Conservation (phyloP, 768 basidiomycete species). For the Panaeolus cyanescens region DNA sequence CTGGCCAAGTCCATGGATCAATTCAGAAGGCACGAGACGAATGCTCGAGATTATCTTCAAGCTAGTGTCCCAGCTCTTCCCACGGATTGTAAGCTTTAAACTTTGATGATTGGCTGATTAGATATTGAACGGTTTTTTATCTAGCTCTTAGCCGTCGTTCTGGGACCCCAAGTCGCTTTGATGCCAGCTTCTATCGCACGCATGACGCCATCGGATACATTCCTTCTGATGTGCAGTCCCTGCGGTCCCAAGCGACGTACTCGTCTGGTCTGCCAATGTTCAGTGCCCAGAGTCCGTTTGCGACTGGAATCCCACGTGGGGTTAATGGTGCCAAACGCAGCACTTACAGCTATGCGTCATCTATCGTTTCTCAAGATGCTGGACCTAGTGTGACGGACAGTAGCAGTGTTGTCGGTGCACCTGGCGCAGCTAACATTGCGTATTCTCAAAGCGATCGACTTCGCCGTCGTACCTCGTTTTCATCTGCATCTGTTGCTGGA, state of each 20-base stretch:
- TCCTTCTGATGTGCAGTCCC: conserved; percentile 92
- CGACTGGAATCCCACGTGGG: conserved; percentile 64
- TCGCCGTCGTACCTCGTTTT: conserved; percentile 73
- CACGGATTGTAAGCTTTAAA: conserved; percentile 49
- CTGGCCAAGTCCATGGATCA: conserved; percentile 90
- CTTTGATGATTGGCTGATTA: conserved; percentile 3
- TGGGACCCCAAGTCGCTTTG: conserved; percentile 93
- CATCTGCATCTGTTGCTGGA: conserved; percentile 67
- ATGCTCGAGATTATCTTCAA: conserved; percentile 73
- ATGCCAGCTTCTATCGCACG: conserved; percentile 92
- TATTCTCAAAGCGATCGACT: conserved; percentile 93
- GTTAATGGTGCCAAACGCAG: conserved; percentile 72
- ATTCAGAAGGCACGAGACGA: conserved; percentile 91
- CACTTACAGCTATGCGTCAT: conserved; percentile 84
- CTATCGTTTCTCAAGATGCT: conserved; percentile 91
- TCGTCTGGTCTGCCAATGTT: conserved; percentile 92
- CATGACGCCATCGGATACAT: conserved; percentile 95
- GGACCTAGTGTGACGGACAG: conserved; percentile 61
- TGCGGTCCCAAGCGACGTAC: conserved; percentile 95
- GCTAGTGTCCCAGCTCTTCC: conserved; percentile 42
- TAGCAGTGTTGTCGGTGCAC: conserved; percentile 61
- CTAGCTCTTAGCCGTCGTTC: conserved; percentile 61
- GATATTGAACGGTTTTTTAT: neutral
- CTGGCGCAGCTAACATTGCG: conserved; percentile 61
- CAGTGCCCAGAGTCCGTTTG: conserved; percentile 67